These are phyloP conservation scores for Tylopilus rubrobrunneus DNA, from an alignment of 768 basidiomycete genomes.

Conservation along the genomic window DNA sequence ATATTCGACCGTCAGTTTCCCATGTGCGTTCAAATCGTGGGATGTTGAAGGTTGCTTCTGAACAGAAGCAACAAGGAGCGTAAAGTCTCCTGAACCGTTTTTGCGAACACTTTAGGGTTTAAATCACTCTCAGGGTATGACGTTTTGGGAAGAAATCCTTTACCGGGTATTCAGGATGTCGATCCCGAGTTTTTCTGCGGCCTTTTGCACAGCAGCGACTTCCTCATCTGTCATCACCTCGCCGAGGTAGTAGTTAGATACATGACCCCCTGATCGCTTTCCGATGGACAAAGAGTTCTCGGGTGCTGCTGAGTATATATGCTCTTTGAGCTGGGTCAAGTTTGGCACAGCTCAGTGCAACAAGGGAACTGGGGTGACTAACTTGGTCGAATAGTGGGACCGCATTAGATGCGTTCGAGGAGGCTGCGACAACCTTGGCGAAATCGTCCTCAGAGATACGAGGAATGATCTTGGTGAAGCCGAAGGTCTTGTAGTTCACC, in stretches of 20 bases:
- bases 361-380: conserved; percentile 13
- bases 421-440: conserved; percentile 54
- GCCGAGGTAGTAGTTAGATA: conserved; percentile 85
- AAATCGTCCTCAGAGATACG: conserved; percentile 62
- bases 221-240: conserved; percentile 71
- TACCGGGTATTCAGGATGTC: conserved; percentile 83
- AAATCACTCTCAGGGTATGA: not conserved
- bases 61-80: conserved; percentile 72
- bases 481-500: conserved; percentile 75
- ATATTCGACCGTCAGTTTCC: conserved; percentile 62
- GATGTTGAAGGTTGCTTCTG: conserved; percentile 35
- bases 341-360: conserved; percentile 1
- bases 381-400: conserved; percentile 62
- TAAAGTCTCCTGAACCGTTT: conserved; percentile 56
- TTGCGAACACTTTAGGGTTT: conserved; percentile 59
- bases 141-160: not conserved
- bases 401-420: conserved; percentile 55
- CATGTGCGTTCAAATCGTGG: conserved; percentile 46
- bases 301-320: conserved; percentile 68
- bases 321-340: conserved; percentile 54
- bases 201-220: conserved; percentile 69
- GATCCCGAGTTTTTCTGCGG: conserved; percentile 70
- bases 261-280: conserved; percentile 70
- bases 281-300: conserved; percentile 72
- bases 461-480: conserved; percentile 83